phyloP scores from a whole-genome alignment of 225 moss, liverwort and hornwort species.

The Sphagnum tenellum region DNA sequence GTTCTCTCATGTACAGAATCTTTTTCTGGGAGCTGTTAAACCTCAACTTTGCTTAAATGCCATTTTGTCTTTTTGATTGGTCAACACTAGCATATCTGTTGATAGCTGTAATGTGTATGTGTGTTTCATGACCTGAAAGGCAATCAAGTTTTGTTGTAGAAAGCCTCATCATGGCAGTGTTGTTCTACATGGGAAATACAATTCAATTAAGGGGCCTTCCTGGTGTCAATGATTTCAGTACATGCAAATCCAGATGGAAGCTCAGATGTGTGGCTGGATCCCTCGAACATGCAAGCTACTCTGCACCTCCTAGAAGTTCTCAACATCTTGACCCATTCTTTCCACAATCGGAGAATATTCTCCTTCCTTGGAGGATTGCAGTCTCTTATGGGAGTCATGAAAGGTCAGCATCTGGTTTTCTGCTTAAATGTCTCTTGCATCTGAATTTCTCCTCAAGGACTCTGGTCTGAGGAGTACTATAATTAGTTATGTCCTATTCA shows the following conservation, averaged over 20 bases:
- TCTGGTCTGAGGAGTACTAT: background rate
- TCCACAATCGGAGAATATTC: conserved; percentile 64
- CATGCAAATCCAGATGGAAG: conserved; percentile 45
- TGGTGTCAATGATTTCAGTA: conserved; percentile 17
- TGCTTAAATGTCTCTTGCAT: background rate
- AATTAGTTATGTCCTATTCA: background rate
- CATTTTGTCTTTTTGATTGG: no score
- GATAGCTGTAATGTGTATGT: no score
- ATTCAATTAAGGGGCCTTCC: no score
- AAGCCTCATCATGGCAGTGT: no score
- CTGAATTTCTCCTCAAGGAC: background rate
- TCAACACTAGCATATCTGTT: no score
- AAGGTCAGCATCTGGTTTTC: conserved; percentile 31
- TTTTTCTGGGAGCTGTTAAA: no score
- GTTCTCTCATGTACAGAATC: no score
- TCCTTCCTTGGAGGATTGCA: conserved; percentile 71
- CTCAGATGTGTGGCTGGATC: conserved; percentile 45
- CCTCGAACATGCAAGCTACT: conserved; percentile 36
- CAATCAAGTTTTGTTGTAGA: no score
- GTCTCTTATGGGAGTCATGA: conserved; percentile 68
- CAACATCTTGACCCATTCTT: conserved; percentile 45
- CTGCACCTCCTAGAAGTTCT: conserved; percentile 46
- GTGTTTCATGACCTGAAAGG: no score
- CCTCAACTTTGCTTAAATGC: no score
- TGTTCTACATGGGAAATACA: no score